These are phyloP conservation scores for Monosporozyma siamensis DNA, from an alignment of 805 yeast species.

Conservation along the genomic window DNA sequence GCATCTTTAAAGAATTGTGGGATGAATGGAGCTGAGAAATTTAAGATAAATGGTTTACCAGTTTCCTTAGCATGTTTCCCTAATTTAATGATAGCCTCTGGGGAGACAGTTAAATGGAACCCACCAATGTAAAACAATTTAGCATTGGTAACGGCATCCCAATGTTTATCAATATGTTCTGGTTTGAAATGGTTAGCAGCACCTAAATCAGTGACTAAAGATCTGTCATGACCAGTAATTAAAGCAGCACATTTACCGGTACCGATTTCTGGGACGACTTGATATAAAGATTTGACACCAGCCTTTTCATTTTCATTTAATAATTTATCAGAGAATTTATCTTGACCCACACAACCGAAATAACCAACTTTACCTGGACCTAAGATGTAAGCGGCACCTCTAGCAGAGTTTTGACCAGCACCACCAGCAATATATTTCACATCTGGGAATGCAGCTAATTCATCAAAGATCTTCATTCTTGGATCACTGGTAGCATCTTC, in stretches of 20 bases:
- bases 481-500: conserved; percentile 50
- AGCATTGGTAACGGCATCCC: conserved; percentile 77
- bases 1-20: conserved; percentile 92
- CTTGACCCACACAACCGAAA: conserved; percentile 95
- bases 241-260: conserved; percentile 99
- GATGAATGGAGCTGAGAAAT: conserved; percentile 94
- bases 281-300: conserved; percentile 82
- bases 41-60: conserved; percentile 70
- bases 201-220: conserved; percentile 89
- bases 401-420: conserved; percentile 98
- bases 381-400: conserved; percentile 92
- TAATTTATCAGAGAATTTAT: conserved; percentile 73
- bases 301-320: conserved; percentile 75
- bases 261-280: conserved; percentile 62
- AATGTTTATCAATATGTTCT: conserved; percentile 77
- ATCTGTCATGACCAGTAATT: conserved; percentile 79
- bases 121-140: conserved; percentile 90
- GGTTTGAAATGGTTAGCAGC: conserved; percentile 97
- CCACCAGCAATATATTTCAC: conserved; percentile 90
- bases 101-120: conserved; percentile 97
- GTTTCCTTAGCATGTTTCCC: conserved; percentile 87
- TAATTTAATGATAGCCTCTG: conserved; percentile 80
- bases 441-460: conserved; percentile 51
- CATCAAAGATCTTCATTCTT: conserved; percentile 80
- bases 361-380: conserved; percentile 78